Percentiles rank a stretch among this genome's conserved stretches.
Evolutionary conservation across 106 monocot species (phyloP).

Genomic region (Gastrodia elata): DNA sequence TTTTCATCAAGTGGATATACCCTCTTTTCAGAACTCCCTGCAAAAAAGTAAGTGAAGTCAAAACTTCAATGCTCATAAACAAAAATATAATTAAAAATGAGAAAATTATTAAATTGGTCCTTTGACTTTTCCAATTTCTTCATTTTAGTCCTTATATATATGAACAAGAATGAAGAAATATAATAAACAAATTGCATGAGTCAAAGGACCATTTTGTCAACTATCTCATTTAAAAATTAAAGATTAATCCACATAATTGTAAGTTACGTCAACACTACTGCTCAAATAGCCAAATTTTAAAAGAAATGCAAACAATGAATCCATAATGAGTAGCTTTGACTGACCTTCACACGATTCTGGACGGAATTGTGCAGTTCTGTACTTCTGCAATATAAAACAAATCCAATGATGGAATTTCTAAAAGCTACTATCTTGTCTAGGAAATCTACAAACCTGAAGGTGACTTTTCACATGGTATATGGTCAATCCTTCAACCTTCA

Average conservation of each 20-base stretch:
- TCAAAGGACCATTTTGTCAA: background rate
- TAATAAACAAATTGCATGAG: too few relatives aligned
- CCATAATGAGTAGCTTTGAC: background rate
- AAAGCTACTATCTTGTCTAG: background rate
- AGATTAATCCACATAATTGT: background rate
- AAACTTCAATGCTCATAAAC: background rate
- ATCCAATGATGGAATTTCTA: background rate
- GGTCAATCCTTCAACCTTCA: constrained; percentile 83
- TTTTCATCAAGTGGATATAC: constrained; percentile 31
- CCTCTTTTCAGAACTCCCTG: constrained; percentile 59
- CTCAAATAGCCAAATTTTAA: background rate
- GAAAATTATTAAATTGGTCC: too few relatives aligned
- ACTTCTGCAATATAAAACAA: constrained; percentile 54
- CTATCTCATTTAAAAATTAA: background rate
- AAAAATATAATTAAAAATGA: too few relatives aligned
- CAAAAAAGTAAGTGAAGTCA: constrained; percentile 2
- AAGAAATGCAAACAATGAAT: background rate
- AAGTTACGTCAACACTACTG: background rate
- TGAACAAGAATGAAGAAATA: too few relatives aligned
- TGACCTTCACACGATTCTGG: constrained; percentile 78
- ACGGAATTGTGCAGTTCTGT: constrained; percentile 71
- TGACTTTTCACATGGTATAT: constrained; percentile 99
- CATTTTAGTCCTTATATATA: too few relatives aligned
- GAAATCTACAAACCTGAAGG: constrained; percentile 53
- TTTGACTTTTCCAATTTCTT: too few relatives aligned